Evolutionary conservation across 2,329 filamentous ascomycete genomes (phyloP), one percentile per base, ranked within the genome.

Genomic region (Neocatenulostroma microsporum): DNA sequence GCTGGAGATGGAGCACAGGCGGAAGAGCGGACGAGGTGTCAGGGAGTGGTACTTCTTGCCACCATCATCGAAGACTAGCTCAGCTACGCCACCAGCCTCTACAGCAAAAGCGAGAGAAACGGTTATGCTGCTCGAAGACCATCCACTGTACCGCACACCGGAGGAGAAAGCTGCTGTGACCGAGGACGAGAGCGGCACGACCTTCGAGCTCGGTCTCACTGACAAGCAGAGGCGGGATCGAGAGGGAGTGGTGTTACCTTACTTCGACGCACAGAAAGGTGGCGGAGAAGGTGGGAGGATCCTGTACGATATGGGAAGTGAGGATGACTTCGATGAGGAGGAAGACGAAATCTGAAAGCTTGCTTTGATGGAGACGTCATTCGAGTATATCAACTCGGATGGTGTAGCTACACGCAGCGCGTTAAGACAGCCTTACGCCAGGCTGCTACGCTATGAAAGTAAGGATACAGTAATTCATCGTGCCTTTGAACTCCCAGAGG

Each of bases 281-380:
- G 67, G 76, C 1, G 88, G 88, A 0, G 86, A 94, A 53, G 89
- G 91, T 4, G 91, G 91, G 0, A 74, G 89, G 42, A 98, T 98
- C 47, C 57, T 98, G 54, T 98, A 98, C 59, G 89, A 96, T 51
- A 94, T 96, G 84, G 89, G 88, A 2, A 76, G 79, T 45, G 91
- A 96, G 65, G 91, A 98, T 62, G 87, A 96, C 58, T 96, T 95
- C 64, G 88, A 94, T 50, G 88, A 94, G 41, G 87, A 94, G 55
- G 87, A 95, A 54, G 88, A 95, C 63, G 88, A 95, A 63, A 87
- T 49, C 21, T 48, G 31, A 8, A 24, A 24, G 23, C 23, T 9
- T 24, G 23, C 23, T n/a, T 24, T 24, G 23, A n/a, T 24, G 23
- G n/a, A n/a, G n/a, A n/a, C n/a, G n/a, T n/a, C n/a, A n/a, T n/a